phyloP scores from a whole-genome alignment of 2,329 filamentous ascomycete species.

The Tolypocladium sp. region DNA sequence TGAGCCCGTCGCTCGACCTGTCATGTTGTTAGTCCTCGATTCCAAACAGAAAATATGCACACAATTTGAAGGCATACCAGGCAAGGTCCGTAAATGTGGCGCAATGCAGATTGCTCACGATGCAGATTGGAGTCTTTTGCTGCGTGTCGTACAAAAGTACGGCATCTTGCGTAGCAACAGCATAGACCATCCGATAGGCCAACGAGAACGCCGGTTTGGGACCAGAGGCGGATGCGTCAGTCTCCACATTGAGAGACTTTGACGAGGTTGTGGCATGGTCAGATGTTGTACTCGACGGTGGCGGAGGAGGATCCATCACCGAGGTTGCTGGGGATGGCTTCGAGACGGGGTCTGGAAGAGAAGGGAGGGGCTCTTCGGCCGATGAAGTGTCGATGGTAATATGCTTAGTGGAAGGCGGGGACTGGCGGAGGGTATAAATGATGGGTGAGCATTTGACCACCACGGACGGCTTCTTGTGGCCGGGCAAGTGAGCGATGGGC shows the following conservation, averaged over 20 bases:
- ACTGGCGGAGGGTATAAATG: conserved; percentile 71
- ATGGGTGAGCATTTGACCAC: conserved; percentile 90
- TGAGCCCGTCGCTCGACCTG: conserved; percentile 41
- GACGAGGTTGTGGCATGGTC: conserved; percentile 42
- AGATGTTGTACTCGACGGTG: conserved; percentile 41
- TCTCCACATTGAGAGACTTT: conserved; percentile 36
- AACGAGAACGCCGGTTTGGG: conserved; percentile 69
- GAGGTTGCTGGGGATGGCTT: conserved; percentile 48
- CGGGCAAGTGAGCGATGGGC: conserved; percentile 86
- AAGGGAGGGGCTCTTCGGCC: conserved; percentile 71
- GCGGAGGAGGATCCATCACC: conserved; percentile 76
- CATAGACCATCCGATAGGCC: conserved; percentile 91
- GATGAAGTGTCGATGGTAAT: conserved; percentile 94
- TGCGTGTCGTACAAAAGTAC: conserved; percentile 95
- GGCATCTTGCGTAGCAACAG: conserved; percentile 92
- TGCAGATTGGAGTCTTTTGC: conserved; percentile 83
- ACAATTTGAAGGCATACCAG: conserved; percentile 53
- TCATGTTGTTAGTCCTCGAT: conserved; percentile 3
- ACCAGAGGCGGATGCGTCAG: conserved; percentile 41
- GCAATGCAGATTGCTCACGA: conserved; percentile 95
- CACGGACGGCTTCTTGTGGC: conserved; percentile 96
- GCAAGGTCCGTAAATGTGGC: conserved; percentile 94
- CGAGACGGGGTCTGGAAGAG: conserved; percentile 73
- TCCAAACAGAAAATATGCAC: background rate
- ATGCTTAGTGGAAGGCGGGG: conserved; percentile 62